Conservation (phyloP, 495 filamentous ascomycete species). For the Aspergillus kassunensis region DNA sequence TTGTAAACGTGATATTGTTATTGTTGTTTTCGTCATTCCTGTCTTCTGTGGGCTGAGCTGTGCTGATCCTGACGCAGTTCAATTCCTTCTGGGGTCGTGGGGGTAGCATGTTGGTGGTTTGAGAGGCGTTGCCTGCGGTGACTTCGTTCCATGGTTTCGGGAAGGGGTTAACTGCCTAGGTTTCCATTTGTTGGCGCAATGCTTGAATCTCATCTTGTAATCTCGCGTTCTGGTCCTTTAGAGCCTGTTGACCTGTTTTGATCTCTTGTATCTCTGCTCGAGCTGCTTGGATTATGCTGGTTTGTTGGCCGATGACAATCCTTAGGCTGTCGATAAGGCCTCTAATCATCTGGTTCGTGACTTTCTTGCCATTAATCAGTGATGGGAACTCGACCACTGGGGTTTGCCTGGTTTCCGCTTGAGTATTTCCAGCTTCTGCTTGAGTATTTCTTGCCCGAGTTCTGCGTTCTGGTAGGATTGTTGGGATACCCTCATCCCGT, state of each 20-base stretch:
- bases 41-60: background rate
- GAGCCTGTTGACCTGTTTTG: constrained; percentile 9
- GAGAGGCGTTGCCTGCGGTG: background rate
- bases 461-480: background rate
- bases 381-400: background rate
- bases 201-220: constrained; percentile 9
- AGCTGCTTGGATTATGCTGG: constrained; percentile 1
- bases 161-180: constrained; percentile 1
- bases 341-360: constrained; percentile 3
- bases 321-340: constrained; percentile 11
- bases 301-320: constrained; percentile 4
- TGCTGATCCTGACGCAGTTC: constrained; percentile 14
- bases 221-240: constrained; percentile 7
- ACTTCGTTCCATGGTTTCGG: background rate
- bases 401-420: background rate
- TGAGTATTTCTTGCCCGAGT: background rate
- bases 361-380: constrained; percentile 1
- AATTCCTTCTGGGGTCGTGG: constrained; percentile 7
- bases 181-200: constrained; percentile 3
- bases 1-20: too few species aligned
- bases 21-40: constrained; percentile 1
- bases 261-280: constrained; percentile 9
- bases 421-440: too few species aligned
- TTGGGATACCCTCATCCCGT: background rate
- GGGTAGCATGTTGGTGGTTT: background rate